phyloP scores from a whole-genome alignment of 208 protist genomes.

The Wallacemonas sp. region DNA sequence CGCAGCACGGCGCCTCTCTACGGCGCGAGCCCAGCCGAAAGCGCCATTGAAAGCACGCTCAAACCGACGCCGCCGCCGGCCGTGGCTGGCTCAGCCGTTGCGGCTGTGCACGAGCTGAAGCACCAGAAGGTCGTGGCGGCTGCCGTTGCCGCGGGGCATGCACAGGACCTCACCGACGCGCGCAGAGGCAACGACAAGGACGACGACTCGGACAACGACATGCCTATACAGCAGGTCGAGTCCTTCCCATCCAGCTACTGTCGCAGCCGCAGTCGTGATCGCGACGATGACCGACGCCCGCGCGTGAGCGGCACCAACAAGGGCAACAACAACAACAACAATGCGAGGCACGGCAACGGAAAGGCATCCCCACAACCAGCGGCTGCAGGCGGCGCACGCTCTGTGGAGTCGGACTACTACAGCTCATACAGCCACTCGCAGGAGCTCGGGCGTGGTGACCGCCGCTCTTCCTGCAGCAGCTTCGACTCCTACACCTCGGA shows the following conservation, averaged over 20 bases:
- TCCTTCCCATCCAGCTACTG: neutral
- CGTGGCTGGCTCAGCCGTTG: constrained; percentile 35
- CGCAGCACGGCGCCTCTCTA: neutral
- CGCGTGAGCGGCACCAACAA: neutral
- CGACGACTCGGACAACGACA: neutral
- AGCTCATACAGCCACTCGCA: constrained; percentile 2
- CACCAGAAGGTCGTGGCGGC: constrained; percentile 14
- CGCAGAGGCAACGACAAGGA: neutral
- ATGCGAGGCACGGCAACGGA: no score
- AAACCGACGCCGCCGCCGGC: constrained; percentile 15
- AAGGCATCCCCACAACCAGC: no score
- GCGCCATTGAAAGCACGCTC: neutral
- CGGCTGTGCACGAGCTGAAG: constrained; percentile 34
- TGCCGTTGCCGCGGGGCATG: neutral
- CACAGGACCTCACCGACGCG: neutral
- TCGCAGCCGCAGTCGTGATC: neutral
- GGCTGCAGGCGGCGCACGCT: neutral
- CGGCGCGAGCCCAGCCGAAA: neutral
- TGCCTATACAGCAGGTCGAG: constrained; percentile 10
- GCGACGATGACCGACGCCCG: neutral
- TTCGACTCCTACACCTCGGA: constrained; percentile 22
- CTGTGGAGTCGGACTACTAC: constrained; percentile 4
- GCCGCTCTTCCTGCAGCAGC: constrained; percentile 28
- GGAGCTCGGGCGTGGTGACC: neutral
- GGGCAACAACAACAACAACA: no score